Base-by-base conservation (phyloP, 257 asterid genomes). In the Nicotiana paniculata region DNA sequence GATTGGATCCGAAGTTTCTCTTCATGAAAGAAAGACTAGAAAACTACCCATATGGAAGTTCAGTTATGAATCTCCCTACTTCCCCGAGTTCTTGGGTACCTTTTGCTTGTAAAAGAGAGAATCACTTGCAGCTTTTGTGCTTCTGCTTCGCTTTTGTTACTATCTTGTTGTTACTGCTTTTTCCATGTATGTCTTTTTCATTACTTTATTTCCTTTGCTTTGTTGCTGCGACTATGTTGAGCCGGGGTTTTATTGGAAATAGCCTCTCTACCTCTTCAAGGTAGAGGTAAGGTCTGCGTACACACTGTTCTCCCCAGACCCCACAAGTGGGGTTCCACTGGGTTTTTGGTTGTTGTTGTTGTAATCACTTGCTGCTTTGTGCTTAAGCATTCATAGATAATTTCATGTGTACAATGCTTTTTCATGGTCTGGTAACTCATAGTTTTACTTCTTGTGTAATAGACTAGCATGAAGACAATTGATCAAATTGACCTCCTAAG, bases 401-500 rank as follows among this genome's bases (percentile, higher is more conserved):
- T 72, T 46, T 46, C 59, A 74, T 51, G 63, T 28, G 59, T 46
- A 59, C 39, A 32, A 18, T 46, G 51, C 24, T 6, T 82, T 63
- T 11, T 82, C 68, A 66, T 54, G 54, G 69, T 81, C 82, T 81
- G 43, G 43, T 65, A 28, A 57, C 59, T 18, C 82, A 30, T 55
- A 32, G 78, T 80, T 37, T 81, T 86, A 28, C 81, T 24, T 86
- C 74, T 84, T 81, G 80, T 82, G 78, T 57, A 84, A 81, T 85
- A 96, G 99, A 86, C 89, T 82, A 89, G 93, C 87, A 87, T 86
- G 72, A 92, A 90, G 90, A 90, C 93, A 74, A 88, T 85, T 77
- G 98, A 96, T 88, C 98, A 93, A 87, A 90, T 91, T 83, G 99
- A 96, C 85, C 95, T 94, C 77, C 89, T 96, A 87, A 90, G 90